phyloP scores from a whole-genome alignment of 805 yeast species.

The Wickerhamomyces mucosus region DNA sequence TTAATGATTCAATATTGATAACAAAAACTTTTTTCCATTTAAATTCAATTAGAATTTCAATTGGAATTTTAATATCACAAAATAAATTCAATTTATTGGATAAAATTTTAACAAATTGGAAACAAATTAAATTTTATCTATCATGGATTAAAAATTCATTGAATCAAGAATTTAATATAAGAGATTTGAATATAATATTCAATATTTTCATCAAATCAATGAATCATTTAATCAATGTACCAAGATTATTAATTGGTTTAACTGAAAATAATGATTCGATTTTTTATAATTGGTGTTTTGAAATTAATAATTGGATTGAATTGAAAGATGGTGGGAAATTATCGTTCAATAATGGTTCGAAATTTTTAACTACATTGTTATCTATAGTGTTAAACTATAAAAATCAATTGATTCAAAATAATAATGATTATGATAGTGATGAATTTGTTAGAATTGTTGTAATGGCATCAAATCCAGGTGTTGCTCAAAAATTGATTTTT shows the following conservation, averaged over 20 bases:
- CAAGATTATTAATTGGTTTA: slow-evolving; percentile 28
- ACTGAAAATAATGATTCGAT: slow-evolving; percentile 16
- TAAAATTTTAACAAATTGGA: slow-evolving; percentile 25
- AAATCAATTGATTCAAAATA: slow-evolving; percentile 7
- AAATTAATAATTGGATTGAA: slow-evolving; percentile 31
- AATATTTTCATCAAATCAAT: slow-evolving; percentile 23
- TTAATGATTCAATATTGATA: slow-evolving; percentile 21
- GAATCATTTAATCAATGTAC: slow-evolving; percentile 22
- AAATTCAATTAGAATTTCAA: slow-evolving; percentile 20
- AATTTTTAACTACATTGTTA: slow-evolving; percentile 15
- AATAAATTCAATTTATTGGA: slow-evolving; percentile 18
- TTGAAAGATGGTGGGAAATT: slow-evolving; percentile 30
- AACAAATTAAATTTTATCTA: slow-evolving; percentile 7
- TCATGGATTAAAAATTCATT: slow-evolving; percentile 5
- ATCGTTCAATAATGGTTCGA: slow-evolving; percentile 12
- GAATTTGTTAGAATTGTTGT: slow-evolving; percentile 41
- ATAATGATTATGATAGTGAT: slow-evolving; percentile 1
- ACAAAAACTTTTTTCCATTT: slow-evolving; percentile 22
- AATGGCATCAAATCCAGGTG: slow-evolving; percentile 50
- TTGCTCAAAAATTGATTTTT: slow-evolving; percentile 48
- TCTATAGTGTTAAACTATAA: slow-evolving; percentile 11
- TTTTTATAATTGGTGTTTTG: slow-evolving; percentile 29
- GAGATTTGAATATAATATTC: slow-evolving; percentile 19
- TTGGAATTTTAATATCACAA: slow-evolving; percentile 23
- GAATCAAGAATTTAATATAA: slow-evolving; percentile 12